A percentile compares a stretch with the other conserved stretches of the same genome.
phyloP scores from a whole-genome alignment of 2,329 filamentous ascomycete genomes.

The Aureobasidium sp. region DNA sequence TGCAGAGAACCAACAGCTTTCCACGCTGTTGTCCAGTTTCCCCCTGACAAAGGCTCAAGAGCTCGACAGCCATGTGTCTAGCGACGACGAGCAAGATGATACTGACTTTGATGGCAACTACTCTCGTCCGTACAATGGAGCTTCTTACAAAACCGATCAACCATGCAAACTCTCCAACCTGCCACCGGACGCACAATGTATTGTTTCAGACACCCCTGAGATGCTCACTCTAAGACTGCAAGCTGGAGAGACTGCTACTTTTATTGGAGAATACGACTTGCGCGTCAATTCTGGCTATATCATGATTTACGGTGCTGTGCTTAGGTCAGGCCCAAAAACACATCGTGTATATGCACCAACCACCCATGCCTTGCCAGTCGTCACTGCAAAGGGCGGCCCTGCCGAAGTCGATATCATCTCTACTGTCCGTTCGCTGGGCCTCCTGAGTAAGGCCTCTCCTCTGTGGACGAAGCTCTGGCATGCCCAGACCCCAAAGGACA shows the following conservation, averaged over 20 bases:
- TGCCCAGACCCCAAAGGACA: not conserved
- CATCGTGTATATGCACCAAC: conserved; percentile 57
- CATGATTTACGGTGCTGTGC: conserved; percentile 55
- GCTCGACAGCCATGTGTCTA: conserved; percentile 12
- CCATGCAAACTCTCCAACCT: conserved; percentile 16
- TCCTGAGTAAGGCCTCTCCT: conserved; percentile 53
- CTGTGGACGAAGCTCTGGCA: conserved; percentile 59
- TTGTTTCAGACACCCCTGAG: conserved; percentile 15
- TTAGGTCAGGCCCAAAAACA: conserved; percentile 40
- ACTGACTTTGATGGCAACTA: not conserved
- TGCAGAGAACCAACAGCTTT: not conserved
- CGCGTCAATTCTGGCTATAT: conserved; percentile 52
- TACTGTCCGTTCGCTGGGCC: conserved; percentile 39
- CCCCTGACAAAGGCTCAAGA: conserved; percentile 16
- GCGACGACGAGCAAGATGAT: not conserved
- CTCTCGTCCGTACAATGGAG: not conserved
- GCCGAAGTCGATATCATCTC: conserved; percentile 51
- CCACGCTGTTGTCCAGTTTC: conserved; percentile 7
- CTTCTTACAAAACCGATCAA: not conserved
- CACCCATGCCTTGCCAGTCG: conserved; percentile 60
- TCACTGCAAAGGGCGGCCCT: conserved; percentile 39
- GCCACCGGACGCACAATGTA: conserved; percentile 6
- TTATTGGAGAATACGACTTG: conserved; percentile 59
- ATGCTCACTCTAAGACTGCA: conserved; percentile 15
- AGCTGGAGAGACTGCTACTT: conserved; percentile 27